phyloP scores from a whole-genome alignment of 2,329 filamentous ascomycete species.

The Cercospora brassicicola region DNA sequence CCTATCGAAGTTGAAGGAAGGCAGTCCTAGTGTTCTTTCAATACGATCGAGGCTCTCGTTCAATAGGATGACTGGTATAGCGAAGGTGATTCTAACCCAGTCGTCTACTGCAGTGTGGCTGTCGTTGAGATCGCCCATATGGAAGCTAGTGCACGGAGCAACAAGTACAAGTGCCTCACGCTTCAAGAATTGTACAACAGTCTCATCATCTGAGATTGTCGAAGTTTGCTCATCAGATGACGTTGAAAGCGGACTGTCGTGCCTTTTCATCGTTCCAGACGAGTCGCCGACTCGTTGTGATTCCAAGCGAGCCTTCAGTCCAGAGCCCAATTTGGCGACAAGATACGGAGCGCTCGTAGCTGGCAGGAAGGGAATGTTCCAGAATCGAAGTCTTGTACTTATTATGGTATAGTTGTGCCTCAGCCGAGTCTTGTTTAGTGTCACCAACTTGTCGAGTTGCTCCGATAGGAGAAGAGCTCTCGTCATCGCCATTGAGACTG shows the following conservation, averaged over 20 bases:
- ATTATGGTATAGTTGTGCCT: background rate
- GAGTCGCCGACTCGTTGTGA: background rate
- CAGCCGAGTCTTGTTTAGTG: background rate
- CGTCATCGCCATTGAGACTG: background rate
- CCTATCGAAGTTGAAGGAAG: background rate
- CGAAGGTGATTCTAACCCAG: background rate
- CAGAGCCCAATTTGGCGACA: background rate
- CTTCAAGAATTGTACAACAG: background rate
- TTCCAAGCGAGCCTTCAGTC: background rate
- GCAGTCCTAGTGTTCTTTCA: background rate
- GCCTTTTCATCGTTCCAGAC: background rate
- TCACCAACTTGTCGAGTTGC: background rate
- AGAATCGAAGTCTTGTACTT: background rate
- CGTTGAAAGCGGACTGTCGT: background rate
- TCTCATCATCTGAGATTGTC: background rate
- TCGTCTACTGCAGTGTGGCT: background rate
- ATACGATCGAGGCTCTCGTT: background rate
- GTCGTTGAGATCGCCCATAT: background rate
- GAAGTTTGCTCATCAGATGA: background rate
- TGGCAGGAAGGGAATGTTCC: background rate
- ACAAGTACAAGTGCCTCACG: background rate
- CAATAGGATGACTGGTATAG: background rate
- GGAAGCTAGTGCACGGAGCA: background rate
- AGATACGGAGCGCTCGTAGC: background rate
- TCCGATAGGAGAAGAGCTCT: background rate